Evolutionary conservation across 2,329 filamentous ascomycete genomes (phyloP).

Genomic region (Botryotinia narcissicola): DNA sequence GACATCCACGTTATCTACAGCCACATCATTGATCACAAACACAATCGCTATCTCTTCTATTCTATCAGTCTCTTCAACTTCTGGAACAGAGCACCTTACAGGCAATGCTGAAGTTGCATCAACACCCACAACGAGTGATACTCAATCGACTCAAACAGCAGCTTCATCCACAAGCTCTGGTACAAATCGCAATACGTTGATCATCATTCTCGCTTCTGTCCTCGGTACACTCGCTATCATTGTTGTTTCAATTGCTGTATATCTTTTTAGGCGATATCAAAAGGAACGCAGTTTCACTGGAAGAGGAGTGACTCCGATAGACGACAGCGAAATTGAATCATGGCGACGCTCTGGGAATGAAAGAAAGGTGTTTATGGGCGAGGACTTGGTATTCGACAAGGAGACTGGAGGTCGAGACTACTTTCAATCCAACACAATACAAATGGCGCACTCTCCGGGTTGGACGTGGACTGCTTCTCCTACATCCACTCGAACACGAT

Average conservation of each 20-base stretch:
- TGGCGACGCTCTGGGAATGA: slow-evolving; percentile 45
- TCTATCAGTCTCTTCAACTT: slow-evolving; percentile 18
- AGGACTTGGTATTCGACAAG: slow-evolving; percentile 11
- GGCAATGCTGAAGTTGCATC: slow-evolving; percentile 11
- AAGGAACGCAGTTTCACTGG: slow-evolving; percentile 44
- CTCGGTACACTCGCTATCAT: slow-evolving; percentile 34
- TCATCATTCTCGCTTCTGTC: slow-evolving; percentile 33
- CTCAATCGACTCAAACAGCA: slow-evolving; percentile 19
- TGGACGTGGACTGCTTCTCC: slow-evolving; percentile 34
- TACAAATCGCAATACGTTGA: slow-evolving; percentile 24
- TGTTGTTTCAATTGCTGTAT: slow-evolving; percentile 26
- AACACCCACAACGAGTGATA: slow-evolving; percentile 20
- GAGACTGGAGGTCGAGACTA: slow-evolving; percentile 13
- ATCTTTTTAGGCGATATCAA: slow-evolving; percentile 30
- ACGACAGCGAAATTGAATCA: slow-evolving; percentile 64
- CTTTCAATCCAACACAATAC: slow-evolving; percentile 14
- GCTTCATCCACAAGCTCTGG: slow-evolving; percentile 24
- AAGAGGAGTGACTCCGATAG: slow-evolving; percentile 59
- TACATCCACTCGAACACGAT: slow-evolving; percentile 25
- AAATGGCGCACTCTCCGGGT: slow-evolving; percentile 25
- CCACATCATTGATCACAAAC: slow-evolving; percentile 21
- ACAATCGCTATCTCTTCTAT: slow-evolving; percentile 27
- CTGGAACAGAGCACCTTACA: slow-evolving; percentile 2
- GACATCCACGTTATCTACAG: slow-evolving; percentile 21
- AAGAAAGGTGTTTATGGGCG: slow-evolving; percentile 5